A percentile compares a stretch with the other conserved stretches of the same genome.
Conservation (phyloP, 805 yeast genomes). For the Blastobotrys attinorum region DNA sequence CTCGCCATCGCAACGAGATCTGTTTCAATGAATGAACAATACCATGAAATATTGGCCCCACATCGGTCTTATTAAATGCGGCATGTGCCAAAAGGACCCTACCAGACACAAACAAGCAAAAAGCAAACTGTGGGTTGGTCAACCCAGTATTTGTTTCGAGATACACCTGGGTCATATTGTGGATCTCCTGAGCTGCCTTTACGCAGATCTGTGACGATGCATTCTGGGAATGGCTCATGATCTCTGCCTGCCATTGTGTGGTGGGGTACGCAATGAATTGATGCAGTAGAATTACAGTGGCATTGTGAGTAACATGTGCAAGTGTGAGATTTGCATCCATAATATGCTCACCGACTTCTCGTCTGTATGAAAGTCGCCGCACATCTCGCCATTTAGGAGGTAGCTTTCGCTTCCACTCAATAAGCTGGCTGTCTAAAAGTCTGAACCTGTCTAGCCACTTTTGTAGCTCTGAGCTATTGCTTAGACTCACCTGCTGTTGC, state of each 20-base stretch:
- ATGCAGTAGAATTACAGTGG: conserved; percentile 4
- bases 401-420: conserved; percentile 7
- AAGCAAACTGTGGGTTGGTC: neutral
- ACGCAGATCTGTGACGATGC: neutral
- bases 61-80: neutral
- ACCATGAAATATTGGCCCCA: conserved; percentile 4
- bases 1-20: conserved; percentile 13
- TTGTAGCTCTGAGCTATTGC: neutral
- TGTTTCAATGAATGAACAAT: conserved; percentile 9
- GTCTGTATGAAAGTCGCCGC: no score
- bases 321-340: conserved; percentile 3
- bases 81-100: neutral
- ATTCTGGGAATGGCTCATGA: conserved; percentile 2
- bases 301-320: conserved; percentile 6
- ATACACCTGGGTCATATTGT: neutral
- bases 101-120: neutral
- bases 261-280: conserved; percentile 3
- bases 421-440: conserved; percentile 5
- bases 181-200: neutral
- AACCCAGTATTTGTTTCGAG: neutral
- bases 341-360: neutral
- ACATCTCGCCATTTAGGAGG: conserved; percentile 7
- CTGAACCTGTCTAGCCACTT: conserved; percentile 8
- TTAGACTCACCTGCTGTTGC: neutral
- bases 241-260: no score